phyloP scores from a whole-genome alignment of 306 rosid species.

The Cicer bijugum region DNA sequence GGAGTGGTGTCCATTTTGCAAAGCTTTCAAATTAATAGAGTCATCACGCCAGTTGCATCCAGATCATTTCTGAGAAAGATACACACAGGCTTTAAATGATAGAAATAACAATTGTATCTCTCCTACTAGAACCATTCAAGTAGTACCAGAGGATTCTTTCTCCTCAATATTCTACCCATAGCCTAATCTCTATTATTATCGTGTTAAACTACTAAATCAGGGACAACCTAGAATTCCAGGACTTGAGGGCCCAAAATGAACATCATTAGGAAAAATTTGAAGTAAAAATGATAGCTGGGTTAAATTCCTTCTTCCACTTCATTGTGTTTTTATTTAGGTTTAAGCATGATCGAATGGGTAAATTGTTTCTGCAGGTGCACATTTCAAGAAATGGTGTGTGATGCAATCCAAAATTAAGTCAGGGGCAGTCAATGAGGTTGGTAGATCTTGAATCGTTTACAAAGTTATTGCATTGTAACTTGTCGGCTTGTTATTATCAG shows the following conservation, averaged over 20 bases:
- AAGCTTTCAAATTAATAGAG: not conserved
- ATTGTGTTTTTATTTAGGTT: conserved; percentile 26
- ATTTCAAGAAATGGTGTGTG: conserved; percentile 97
- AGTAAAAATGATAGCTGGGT: conserved; percentile 21
- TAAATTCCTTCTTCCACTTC: conserved; percentile 20
- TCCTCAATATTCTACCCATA: not conserved
- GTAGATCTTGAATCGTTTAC: conserved; percentile 42
- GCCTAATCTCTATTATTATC: not conserved
- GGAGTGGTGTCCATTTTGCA: not conserved
- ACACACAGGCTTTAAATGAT: not conserved
- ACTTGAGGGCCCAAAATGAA: conserved; percentile 13
- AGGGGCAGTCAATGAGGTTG: conserved; percentile 89
- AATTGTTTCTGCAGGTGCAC: conserved; percentile 68
- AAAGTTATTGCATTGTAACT: conserved; percentile 21
- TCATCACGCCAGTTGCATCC: not conserved
- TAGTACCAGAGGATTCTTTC: not conserved
- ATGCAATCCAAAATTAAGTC: conserved; percentile 95
- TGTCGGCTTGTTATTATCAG: conserved; percentile 20
- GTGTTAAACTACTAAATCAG: conserved; percentile 22
- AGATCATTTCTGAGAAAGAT: not conserved
- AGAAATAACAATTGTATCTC: not conserved
- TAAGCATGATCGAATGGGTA: conserved; percentile 38
- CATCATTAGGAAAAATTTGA: conserved; percentile 8
- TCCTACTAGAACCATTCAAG: not conserved
- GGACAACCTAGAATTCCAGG: conserved; percentile 26